A percentile compares a stretch with the other conserved stretches of the same genome.
These are phyloP conservation scores for Pseudocercospora crystallina DNA, from an alignment of 2,329 filamentous ascomycete genomes.

Conservation along the genomic window DNA sequence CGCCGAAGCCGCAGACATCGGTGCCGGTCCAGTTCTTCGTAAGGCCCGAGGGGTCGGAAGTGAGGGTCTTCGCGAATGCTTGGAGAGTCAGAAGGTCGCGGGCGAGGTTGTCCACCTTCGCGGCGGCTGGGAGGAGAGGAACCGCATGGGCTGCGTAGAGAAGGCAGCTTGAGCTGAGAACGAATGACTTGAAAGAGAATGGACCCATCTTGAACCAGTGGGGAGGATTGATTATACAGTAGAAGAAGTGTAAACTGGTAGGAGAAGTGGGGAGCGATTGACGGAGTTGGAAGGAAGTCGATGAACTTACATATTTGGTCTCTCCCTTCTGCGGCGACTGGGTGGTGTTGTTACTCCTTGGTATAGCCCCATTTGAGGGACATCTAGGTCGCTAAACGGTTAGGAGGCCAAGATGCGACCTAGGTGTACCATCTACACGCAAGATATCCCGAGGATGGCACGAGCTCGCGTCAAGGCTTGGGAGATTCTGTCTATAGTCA, in stretches of 20 bases:
- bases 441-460: conserved; percentile 1
- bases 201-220: conserved; percentile 3
- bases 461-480: neutral
- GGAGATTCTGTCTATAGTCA: no score
- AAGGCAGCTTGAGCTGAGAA: conserved; percentile 2
- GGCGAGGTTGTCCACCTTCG: conserved; percentile 4
- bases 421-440: neutral
- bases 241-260: neutral
- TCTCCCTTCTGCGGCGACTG: no score
- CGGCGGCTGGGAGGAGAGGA: neutral
- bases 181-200: neutral
- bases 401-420: neutral
- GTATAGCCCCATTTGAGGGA: neutral
- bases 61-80: conserved; percentile 14
- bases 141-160: conserved; percentile 1
- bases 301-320: no score
- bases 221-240: neutral
- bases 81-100: conserved; percentile 11
- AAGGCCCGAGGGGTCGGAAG: conserved; percentile 9
- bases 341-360: no score
- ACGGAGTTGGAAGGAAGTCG: neutral
- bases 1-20: conserved; percentile 11
- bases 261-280: neutral
- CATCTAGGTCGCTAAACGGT: neutral
- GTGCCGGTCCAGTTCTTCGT: conserved; percentile 10